Percentiles rank a stretch among this genome's conserved stretches.
Conservation (phyloP, 495 filamentous ascomycete species). For the Penicillium cinerascens region DNA sequence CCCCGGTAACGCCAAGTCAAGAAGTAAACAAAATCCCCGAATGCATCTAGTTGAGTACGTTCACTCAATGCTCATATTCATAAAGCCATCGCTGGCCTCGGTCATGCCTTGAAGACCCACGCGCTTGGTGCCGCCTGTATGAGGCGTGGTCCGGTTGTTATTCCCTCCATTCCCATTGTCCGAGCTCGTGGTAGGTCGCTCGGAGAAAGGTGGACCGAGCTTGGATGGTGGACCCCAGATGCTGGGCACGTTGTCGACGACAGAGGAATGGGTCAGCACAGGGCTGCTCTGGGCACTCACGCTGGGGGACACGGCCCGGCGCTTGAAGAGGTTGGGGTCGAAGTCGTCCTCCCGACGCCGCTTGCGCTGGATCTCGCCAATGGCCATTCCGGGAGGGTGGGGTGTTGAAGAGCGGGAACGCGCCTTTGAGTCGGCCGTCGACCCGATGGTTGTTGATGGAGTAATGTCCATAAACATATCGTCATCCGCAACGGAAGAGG, state of each 20-base stretch:
- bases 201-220: constrained; percentile 45
- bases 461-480: constrained; percentile 77
- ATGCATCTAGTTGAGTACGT: neutral
- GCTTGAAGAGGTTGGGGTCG: constrained; percentile 84
- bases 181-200: constrained; percentile 47
- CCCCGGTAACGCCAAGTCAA: neutral
- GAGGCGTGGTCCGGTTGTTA: constrained; percentile 29
- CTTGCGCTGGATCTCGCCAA: constrained; percentile 72
- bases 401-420: constrained; percentile 51
- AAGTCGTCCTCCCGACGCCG: constrained; percentile 88
- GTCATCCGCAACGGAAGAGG: constrained; percentile 64
- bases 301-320: constrained; percentile 88
- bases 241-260: constrained; percentile 60
- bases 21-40: neutral
- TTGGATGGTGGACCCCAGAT: constrained; percentile 70
- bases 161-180: constrained; percentile 26
- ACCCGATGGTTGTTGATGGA: constrained; percentile 47
- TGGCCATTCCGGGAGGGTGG: constrained; percentile 41
- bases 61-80: constrained; percentile 94
- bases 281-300: constrained; percentile 89
- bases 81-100: constrained; percentile 91
- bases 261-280: constrained; percentile 74
- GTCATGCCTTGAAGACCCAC: constrained; percentile 93
- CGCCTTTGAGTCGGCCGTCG: constrained; percentile 29
- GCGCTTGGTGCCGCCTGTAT: constrained; percentile 54